Percentiles rank a stretch among this genome's conserved stretches.
These are phyloP conservation scores for Ascochyta koolunga DNA, from an alignment of 2,329 filamentous ascomycete genomes.

Conservation along the genomic window DNA sequence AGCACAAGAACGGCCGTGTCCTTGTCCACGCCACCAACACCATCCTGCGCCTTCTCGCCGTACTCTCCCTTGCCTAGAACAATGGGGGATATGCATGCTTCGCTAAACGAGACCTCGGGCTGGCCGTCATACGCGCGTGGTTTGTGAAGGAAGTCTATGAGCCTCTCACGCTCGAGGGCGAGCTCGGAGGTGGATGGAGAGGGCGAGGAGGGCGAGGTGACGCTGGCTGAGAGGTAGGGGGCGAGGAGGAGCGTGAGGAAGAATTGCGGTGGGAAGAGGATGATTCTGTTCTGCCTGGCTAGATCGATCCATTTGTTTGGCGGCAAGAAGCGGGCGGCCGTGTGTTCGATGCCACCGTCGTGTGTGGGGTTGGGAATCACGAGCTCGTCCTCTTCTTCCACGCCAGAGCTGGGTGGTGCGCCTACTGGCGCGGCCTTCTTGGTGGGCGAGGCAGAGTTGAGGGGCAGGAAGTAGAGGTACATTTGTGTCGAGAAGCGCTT, in stretches of 20 bases:
- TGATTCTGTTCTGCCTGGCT: constrained; percentile 69
- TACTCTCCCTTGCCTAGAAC: constrained; percentile 49
- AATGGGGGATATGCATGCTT: constrained; percentile 51
- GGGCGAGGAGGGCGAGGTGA: constrained; percentile 30
- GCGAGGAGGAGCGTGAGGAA: constrained; percentile 70
- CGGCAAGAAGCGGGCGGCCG: constrained; percentile 77
- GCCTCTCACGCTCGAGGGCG: constrained; percentile 40
- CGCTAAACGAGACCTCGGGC: constrained; percentile 49
- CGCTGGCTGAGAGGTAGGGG: constrained; percentile 55
- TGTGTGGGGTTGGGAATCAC: constrained; percentile 71
- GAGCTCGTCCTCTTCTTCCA: constrained; percentile 53
- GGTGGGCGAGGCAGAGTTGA: constrained; percentile 46
- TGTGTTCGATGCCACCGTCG: constrained; percentile 73
- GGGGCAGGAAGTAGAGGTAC: constrained; percentile 89
- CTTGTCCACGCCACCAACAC: constrained; percentile 50
- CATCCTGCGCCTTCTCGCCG: constrained; percentile 38
- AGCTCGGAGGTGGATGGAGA: constrained; percentile 47
- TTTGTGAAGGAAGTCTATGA: constrained; percentile 60
- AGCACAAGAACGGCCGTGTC: constrained; percentile 60
- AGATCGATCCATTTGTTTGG: constrained; percentile 71
- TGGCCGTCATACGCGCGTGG: constrained; percentile 47
- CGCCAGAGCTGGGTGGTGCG: constrained; percentile 40
- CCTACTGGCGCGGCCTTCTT: constrained; percentile 37
- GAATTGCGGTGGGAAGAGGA: constrained; percentile 89
- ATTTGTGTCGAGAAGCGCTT: constrained; percentile 93